phyloP scores from a whole-genome alignment of 257 asterid species.

The Nicotiana obtusifolia region DNA sequence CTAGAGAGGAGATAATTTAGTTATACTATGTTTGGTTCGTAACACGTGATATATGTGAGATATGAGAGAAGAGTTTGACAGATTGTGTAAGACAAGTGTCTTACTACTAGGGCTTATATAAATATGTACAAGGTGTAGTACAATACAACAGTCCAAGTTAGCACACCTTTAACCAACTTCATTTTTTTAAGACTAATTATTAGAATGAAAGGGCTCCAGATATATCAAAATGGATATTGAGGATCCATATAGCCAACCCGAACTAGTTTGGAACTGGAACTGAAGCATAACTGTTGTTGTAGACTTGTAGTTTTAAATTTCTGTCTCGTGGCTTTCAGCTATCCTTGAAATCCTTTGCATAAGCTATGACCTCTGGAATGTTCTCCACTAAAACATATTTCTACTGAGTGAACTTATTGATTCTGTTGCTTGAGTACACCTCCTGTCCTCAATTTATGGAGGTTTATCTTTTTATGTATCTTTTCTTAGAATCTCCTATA shows the following conservation, averaged over 20 bases:
- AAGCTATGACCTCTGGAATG: not conserved
- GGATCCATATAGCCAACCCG: not conserved
- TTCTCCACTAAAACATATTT: not conserved
- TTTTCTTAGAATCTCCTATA: not conserved
- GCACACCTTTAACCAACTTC: not conserved
- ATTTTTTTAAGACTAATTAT: not conserved
- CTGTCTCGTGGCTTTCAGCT: not conserved
- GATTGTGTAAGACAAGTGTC: not conserved
- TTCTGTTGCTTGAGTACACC: slow-evolving; percentile 3
- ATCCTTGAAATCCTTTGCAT: not conserved
- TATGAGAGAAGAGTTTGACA: not conserved
- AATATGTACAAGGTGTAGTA: not conserved
- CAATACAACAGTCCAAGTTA: not conserved
- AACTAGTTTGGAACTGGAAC: not conserved
- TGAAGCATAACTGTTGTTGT: not conserved
- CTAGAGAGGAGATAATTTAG: not conserved
- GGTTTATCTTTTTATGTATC: not conserved
- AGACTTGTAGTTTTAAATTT: not conserved
- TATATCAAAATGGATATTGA: not conserved
- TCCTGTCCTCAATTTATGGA: not conserved
- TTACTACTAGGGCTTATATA: not conserved
- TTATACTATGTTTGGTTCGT: not conserved
- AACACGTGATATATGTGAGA: not conserved
- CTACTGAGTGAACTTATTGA: not conserved
- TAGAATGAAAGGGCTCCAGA: not conserved